Percentiles rank a stretch among this genome's conserved stretches.
phyloP scores from a whole-genome alignment of 2,329 filamentous ascomycete genomes.

The Cercospora sp. region DNA sequence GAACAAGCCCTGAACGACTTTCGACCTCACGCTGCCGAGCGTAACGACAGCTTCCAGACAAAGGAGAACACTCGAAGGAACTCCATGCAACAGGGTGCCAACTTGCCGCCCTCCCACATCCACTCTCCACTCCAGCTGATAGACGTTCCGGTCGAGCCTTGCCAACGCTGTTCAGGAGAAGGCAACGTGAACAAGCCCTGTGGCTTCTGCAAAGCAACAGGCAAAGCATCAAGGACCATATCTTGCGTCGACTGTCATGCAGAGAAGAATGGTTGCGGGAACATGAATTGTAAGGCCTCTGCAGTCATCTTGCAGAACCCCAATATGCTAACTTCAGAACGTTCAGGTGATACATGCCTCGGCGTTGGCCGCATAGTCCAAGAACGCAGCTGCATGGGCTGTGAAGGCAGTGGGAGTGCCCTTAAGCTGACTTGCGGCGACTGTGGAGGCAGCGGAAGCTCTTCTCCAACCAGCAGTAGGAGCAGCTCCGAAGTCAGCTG shows the following conservation, averaged over 20 bases:
- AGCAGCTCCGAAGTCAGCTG: slow-evolving; percentile 8
- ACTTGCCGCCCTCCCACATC: slow-evolving; percentile 10
- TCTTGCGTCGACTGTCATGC: slow-evolving; percentile 21
- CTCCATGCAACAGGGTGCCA: slow-evolving; percentile 14
- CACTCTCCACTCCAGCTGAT: background rate
- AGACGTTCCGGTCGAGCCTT: background rate
- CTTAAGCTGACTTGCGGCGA: slow-evolving; percentile 22
- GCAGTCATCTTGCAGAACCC: no score
- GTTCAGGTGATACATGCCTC: slow-evolving; percentile 5
- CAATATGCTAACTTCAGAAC: background rate
- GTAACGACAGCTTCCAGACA: slow-evolving; percentile 12
- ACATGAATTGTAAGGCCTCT: slow-evolving; percentile 20
- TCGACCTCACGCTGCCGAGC: background rate
- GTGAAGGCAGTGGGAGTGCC: slow-evolving; percentile 20
- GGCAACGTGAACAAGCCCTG: slow-evolving; percentile 22
- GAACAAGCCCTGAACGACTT: background rate
- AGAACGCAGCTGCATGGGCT: slow-evolving; percentile 12
- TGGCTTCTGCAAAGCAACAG: slow-evolving; percentile 22
- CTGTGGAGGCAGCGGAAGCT: slow-evolving; percentile 19
- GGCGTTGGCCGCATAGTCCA: slow-evolving; percentile 4
- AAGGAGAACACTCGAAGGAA: slow-evolving; percentile 22
- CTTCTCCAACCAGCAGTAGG: slow-evolving; percentile 7
- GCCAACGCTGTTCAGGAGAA: slow-evolving; percentile 19
- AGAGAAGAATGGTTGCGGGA: slow-evolving; percentile 25
- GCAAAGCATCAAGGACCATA: slow-evolving; percentile 1